Evolutionary conservation across 202 grass and related monocot genomes (phyloP), one percentile per base, ranked within the genome.

Genomic region (Setaria italica): DNA sequence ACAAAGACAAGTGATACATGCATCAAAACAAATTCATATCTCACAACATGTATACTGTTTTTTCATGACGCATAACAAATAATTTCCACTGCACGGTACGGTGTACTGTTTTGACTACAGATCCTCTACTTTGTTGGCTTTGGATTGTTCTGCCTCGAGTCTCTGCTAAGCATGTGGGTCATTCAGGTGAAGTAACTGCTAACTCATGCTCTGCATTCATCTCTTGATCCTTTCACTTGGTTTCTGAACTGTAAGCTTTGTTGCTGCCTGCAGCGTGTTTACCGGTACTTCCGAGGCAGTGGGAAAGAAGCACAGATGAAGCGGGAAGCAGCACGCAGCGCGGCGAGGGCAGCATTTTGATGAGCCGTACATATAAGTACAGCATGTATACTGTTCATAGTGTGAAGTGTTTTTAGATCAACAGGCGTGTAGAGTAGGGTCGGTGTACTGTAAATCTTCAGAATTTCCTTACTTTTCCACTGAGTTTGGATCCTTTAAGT

Each of bases 221-320:
- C 25, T 72, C 45, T 33, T 72, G 8, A 73, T 51, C 3, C n/a
- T 54, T 29, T 48, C 64, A 11, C 39, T 59, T 74, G 2, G 3
- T 45, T 73, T 67, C 39, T 49, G 13, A 42, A n/a, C 11, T 7
- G 1, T 30, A 75, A 60, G 15, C 10, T 68, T 12, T 37, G 2
- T 33, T 55, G 3, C 35, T 19, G 5, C 63, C 30, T 78, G 84
- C 95, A 98, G 95, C 88, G 92, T 89, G 91, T 95, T 33, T 95
- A 98, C 82, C 84, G 77, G 48, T 98, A 98, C 72, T 98, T 98
- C 86, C 88, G 95, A 75, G 95, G 95, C 35, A 95, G 93, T 25
- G 95, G 95, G 57, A 98, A 95, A 88, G 91, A 92, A 70, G 91
- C 95, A 43, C 80, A 95, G 59, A 88, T 94, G 93, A 89, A 70